A percentile compares a stretch with the other conserved stretches of the same genome.
phyloP scores from a whole-genome alignment of 768 basidiomycete species.

The Tulasnella sp. region DNA sequence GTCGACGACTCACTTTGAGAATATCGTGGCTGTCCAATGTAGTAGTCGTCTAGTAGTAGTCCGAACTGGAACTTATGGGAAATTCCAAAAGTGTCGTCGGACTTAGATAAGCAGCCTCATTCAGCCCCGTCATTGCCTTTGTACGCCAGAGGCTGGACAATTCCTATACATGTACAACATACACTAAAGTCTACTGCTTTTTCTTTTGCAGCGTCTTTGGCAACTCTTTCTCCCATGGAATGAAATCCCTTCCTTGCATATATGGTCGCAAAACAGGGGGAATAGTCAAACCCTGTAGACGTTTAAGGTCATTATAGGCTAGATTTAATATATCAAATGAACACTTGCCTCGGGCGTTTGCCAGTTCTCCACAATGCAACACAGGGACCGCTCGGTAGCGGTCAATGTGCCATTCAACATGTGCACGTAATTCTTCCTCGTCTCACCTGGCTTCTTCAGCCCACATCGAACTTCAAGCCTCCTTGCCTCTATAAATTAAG shows the following conservation, averaged over 20 bases:
- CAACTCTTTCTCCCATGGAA: slow-evolving; percentile 62
- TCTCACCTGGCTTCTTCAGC: slow-evolving; percentile 78
- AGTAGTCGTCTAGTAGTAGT: too few relatives aligned
- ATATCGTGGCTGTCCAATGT: too few relatives aligned
- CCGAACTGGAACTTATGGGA: too few relatives aligned
- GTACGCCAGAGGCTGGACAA: too few relatives aligned
- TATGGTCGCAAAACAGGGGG: slow-evolving; percentile 86
- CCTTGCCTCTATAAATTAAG: slow-evolving; percentile 57
- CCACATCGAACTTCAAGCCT: slow-evolving; percentile 89
- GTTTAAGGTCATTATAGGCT: not conserved
- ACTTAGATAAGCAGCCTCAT: too few relatives aligned
- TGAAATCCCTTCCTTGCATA: slow-evolving; percentile 88
- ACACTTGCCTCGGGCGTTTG: slow-evolving; percentile 72
- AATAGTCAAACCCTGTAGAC: slow-evolving; percentile 64
- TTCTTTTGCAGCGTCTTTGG: slow-evolving; percentile 71
- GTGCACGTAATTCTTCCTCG: slow-evolving; percentile 89
- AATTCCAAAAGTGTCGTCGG: too few relatives aligned
- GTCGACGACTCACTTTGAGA: too few relatives aligned
- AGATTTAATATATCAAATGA: slow-evolving; percentile 8
- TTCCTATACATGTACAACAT: too few relatives aligned
- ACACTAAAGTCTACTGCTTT: slow-evolving; percentile 34
- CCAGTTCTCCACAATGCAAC: slow-evolving; percentile 97
- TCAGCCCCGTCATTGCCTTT: too few relatives aligned
- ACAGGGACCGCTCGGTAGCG: slow-evolving; percentile 91
- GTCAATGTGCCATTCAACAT: slow-evolving; percentile 98